Base-by-base conservation (phyloP, 805 yeast genomes). In the Candida parachauliodes region DNA sequence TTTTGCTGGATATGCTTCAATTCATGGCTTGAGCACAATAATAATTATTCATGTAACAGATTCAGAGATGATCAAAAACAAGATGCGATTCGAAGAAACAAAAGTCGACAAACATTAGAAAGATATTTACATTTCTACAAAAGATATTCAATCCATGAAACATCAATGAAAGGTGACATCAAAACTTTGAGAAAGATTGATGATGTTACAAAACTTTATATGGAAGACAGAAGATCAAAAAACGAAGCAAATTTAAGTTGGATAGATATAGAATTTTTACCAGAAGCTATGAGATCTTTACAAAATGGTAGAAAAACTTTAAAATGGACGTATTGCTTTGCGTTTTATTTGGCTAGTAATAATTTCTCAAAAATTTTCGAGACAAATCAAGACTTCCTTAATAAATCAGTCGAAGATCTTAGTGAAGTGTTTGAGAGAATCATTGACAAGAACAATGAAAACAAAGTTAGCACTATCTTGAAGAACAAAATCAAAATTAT, bases 1-100 rank as follows among this genome's bases (percentile, higher is more conserved):
- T 93, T 88, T 54, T 93, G 98, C 59, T 93, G 98, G 98, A 79
- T 89, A 27, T 93, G 98, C 59, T 56, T 77, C 44, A 81, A 81
- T 3, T 74, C 68, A 23, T 91, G 98, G 98, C 51, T 55, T 0
- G 61, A 60, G 11, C 98, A 91, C 61, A 79, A 78, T 3, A 66
- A 71, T 20, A 63, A 68, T 29, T 88, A 78, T 58, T 76, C 77
- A 41, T 91, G 98, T 54, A 77, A 75, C 43, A 62, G 77, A 36
- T 84, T 50, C 42, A 30, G 33, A 20, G 58, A 57, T 28, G 43
- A 51, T 16, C 50, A 37, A 58, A 56, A 40, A 9, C 71, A 72
- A 32, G 72, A 68, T 30, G 65, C 64, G 18, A 73, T 69, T 8
- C 44, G 55, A 14, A 63, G 64, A 36, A 67, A 65, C 36, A 62